Evolutionary conservation across 1,139 yeast species (phyloP).

Genomic region (Taiozyma sp.): DNA sequence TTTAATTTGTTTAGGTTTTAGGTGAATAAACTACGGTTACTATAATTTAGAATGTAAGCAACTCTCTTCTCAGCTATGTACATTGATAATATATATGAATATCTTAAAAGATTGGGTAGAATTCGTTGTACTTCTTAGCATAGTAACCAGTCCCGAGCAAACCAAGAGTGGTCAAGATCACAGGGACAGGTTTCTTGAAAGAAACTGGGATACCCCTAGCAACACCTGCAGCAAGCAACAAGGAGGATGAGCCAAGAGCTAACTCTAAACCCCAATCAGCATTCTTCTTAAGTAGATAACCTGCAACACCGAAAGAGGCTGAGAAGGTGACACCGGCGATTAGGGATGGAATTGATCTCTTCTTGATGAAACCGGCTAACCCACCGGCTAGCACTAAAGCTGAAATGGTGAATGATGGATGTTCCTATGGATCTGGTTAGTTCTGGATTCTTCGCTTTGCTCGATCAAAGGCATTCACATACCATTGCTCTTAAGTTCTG

Average conservation of each 20-base stretch:
- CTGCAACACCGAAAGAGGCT: slow-evolving; percentile 68
- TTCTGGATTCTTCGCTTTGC: no score
- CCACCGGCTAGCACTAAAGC: slow-evolving; percentile 78
- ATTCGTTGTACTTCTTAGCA: slow-evolving; percentile 65
- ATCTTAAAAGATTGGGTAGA: slow-evolving; percentile 35
- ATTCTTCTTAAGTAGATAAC: slow-evolving; percentile 68
- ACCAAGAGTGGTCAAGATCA: slow-evolving; percentile 62
- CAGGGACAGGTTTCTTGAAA: slow-evolving; percentile 74
- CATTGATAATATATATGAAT: neutral
- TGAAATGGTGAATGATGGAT: slow-evolving; percentile 72
- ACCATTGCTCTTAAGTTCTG: no score
- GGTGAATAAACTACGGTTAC: no score
- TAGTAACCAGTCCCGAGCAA: slow-evolving; percentile 64
- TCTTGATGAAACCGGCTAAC: slow-evolving; percentile 62
- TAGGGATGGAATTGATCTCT: slow-evolving; percentile 75
- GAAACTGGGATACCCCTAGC: slow-evolving; percentile 57
- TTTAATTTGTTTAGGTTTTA: neutral
- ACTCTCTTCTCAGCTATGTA: neutral
- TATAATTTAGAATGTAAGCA: no score
- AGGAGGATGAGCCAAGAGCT: slow-evolving; percentile 67
- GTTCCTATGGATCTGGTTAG: slow-evolving; percentile 41
- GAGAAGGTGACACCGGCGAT: slow-evolving; percentile 74
- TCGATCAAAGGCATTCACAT: no score
- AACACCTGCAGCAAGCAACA: slow-evolving; percentile 65
- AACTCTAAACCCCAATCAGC: slow-evolving; percentile 78